phyloP scores from a whole-genome alignment of 345 rosid species.

The Erucastrum elatum region DNA sequence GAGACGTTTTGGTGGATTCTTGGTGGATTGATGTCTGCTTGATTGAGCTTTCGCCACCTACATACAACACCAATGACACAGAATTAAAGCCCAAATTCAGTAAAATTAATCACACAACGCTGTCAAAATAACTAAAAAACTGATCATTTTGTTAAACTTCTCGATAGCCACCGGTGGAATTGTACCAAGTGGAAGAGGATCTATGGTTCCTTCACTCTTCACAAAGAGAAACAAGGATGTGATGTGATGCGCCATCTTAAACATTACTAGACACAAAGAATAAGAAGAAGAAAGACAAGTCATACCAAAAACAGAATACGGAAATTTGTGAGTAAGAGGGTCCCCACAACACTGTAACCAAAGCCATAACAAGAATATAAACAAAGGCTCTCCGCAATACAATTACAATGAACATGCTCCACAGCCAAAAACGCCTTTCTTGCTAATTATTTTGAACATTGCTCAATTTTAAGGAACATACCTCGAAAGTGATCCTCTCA shows the following conservation, averaged over 20 bases:
- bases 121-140: not conserved
- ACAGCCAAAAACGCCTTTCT: not conserved
- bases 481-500: slow-evolving; percentile 69
- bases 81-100: not conserved
- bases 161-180: slow-evolving; percentile 82
- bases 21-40: slow-evolving; percentile 59
- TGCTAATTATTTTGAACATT: not conserved
- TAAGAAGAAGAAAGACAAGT: slow-evolving; percentile 3
- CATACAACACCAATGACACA: not conserved
- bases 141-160: slow-evolving; percentile 68
- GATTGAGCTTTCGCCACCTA: slow-evolving; percentile 24
- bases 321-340: slow-evolving; percentile 80
- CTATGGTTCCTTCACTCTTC: slow-evolving; percentile 79
- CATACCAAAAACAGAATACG: slow-evolving; percentile 93
- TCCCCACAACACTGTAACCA: slow-evolving; percentile 70
- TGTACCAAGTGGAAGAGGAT: slow-evolving; percentile 72
- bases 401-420: not conserved
- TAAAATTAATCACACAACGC: not conserved
- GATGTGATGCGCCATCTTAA: slow-evolving; percentile 17
- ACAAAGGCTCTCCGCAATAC: slow-evolving; percentile 3
- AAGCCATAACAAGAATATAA: not conserved
- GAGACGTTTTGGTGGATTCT: slow-evolving; percentile 66
- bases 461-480: not conserved
- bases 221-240: slow-evolving; percentile 28
- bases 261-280: not conserved